Base-by-base conservation (phyloP, 139 green algal species). In the Microglena sp. region DNA sequence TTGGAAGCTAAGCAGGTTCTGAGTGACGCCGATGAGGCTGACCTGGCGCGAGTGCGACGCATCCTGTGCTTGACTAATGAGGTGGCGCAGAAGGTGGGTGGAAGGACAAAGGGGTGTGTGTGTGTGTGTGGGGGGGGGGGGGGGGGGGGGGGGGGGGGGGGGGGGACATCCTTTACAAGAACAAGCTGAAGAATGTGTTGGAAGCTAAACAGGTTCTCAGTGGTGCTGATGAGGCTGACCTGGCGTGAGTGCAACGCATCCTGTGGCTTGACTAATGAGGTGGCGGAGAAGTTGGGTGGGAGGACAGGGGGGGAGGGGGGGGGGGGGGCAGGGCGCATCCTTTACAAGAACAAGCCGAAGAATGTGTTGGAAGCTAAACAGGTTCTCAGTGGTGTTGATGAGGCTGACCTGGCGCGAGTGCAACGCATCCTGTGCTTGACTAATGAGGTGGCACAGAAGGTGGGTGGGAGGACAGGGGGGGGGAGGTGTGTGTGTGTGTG, bases 381-480 rank as follows among this genome's bases (percentile, higher is more conserved):
- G 36, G 64, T 70, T 18, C 77, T 95, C 22, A 83, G 71, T 31
- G 82, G 90, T 3, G 84, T 78, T 15, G 90, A 97, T 66, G 77
- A 78, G 56, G 63, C 66, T 33, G 83, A 87, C 32, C 77, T 97
- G 64, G 59, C 77, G 59, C 72, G 82, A 22, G 75, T 94, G 53
- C 81, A 85, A 26, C 75, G 84, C 61, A 80, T 96, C 62, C 82
- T 98, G 69, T 98, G 92, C 80, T 75, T 98, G 26, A 82, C 81
- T 8, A 65, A 55, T 3, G 78, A 80, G 5, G 59, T 69, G 7
- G 69, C 63, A 1, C 53, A 59, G 11, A 71, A 79, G 74, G 78
- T 82, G 58, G 0, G 64, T 82, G 58, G 0, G 64, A 3, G 6
- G 46, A 7, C 22, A 11, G 11, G 11, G 40, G 40, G 40, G 11